Percentiles rank a stretch among this genome's conserved stretches.
Evolutionary conservation across 176 grass and related monocot species (phyloP).

Genomic region (Carex scoparia): DNA sequence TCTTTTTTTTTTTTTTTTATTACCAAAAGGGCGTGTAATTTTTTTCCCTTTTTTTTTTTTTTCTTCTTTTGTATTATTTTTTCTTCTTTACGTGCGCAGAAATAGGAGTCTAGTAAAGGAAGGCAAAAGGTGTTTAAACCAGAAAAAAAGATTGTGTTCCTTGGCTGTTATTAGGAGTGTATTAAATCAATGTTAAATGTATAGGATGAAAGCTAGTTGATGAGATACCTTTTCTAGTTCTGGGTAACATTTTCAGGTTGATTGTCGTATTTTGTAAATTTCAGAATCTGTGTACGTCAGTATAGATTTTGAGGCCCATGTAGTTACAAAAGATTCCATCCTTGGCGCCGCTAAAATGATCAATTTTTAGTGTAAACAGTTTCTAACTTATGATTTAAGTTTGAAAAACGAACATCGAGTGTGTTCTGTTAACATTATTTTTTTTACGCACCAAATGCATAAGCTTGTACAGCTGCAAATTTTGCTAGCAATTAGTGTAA

Average conservation of each 20-base stretch:
- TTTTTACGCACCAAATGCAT: neutral
- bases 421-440: neutral
- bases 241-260: neutral
- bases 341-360: neutral
- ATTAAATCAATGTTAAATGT: neutral
- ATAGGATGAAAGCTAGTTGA: slow-evolving; percentile 6
- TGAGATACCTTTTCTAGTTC: neutral
- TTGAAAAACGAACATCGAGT: neutral
- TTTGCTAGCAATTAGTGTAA: neutral
- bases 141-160: slow-evolving; percentile 4
- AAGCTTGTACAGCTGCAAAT: neutral
- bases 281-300: neutral
- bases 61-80: neutral
- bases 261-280: slow-evolving; percentile 3
- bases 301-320: neutral
- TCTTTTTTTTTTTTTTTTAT: neutral
- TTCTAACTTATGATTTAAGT: neutral
- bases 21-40: slow-evolving; percentile 25
- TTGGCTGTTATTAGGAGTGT: slow-evolving; percentile 11
- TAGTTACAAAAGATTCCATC: neutral
- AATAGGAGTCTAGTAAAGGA: slow-evolving; percentile 51
- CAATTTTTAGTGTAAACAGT: neutral
- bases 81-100: slow-evolving; percentile 43
- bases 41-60: slow-evolving; percentile 1
- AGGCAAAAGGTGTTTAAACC: slow-evolving; percentile 29